phyloP scores from a whole-genome alignment of 202 grass and related monocot genomes.

The Setaria italica region DNA sequence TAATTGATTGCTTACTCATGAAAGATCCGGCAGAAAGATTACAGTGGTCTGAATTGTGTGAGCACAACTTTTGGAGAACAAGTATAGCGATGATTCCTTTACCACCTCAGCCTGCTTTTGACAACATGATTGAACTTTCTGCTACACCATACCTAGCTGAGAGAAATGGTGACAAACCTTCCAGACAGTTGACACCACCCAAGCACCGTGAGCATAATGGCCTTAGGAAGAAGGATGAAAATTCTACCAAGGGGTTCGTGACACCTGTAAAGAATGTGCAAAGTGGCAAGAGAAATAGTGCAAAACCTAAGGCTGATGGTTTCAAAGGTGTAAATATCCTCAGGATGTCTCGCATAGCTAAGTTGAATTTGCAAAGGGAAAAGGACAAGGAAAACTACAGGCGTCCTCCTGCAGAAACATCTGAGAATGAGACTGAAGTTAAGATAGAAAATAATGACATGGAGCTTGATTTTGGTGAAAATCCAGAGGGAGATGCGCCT shows the following conservation, averaged over 20 bases:
- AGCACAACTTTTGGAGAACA: constrained; percentile 87
- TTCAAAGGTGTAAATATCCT: constrained; percentile 83
- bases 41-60: constrained; percentile 93
- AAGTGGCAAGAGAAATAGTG: constrained; percentile 70
- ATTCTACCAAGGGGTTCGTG: constrained; percentile 51
- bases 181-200: constrained; percentile 68
- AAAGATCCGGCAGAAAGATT: constrained; percentile 98
- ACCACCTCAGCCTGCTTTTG: constrained; percentile 82
- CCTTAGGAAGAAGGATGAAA: constrained; percentile 68
- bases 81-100: constrained; percentile 60
- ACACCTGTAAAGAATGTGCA: constrained; percentile 82
- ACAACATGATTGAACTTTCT: constrained; percentile 70
- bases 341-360: constrained; percentile 91
- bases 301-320: constrained; percentile 66
- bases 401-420: constrained; percentile 62
- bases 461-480: constrained; percentile 98
- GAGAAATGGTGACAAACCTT: constrained; percentile 79
- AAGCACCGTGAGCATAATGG: constrained; percentile 63
- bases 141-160: constrained; percentile 63
- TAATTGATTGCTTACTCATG: constrained; percentile 81
- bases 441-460: constrained; percentile 99
- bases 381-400: constrained; percentile 95
- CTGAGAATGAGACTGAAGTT: constrained; percentile 84
- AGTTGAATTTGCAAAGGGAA: constrained; percentile 93
- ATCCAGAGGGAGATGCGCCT: constrained; percentile 73